Evolutionary conservation across 2,329 filamentous ascomycete genomes (phyloP), one percentile per base, ranked within the genome.

Genomic region (Xylariaceae sp.): DNA sequence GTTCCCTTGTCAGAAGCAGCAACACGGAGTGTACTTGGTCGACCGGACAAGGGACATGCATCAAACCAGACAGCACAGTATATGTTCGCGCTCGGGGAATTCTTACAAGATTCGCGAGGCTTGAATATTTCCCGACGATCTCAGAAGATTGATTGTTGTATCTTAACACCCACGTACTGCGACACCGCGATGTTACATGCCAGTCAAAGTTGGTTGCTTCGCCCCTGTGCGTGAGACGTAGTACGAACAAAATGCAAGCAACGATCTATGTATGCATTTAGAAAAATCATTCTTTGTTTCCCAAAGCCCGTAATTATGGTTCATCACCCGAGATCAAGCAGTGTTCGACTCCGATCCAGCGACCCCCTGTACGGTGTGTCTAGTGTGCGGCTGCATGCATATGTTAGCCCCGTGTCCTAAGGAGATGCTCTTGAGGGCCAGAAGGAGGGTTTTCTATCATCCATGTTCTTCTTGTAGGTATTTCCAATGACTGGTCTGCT

Each of bases 371-470:
- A 60, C 24, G 49, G 29, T 45, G 34, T 28, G 39, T 54, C 58
- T 52, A 58, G 54, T 54, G 43, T 45, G 44, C 67, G 68, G 68
- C 52, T 68, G 45, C 61, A 48, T 64, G 65, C 68, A 69, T 66
- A 62, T 53, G 60, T 61, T 47, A 41, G 57, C 58, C 65, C 65
- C 64, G 61, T 40, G 62, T 46, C 55, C 43, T 53, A 55, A 53
- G 41, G 45, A 31, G 47, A 53, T 46, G 53, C 52, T 56, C 43
- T 52, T 59, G 41, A 50, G 16, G 2, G 3, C 3, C 12, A 19
- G 44, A 29, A 16, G 39, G 26, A 11, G 33, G 11, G 2, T 2
- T 26, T 19, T 40, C 21, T 28, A 21, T 39, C 23, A 12, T 16
- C 28, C 36, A 19, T 19, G 2, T 11, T 31, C 28, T 54, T 26